Percentiles rank a stretch among this genome's conserved stretches.
These are phyloP conservation scores for Mallotus nudiflorus DNA, from an alignment of 345 rosid genomes.

Conservation along the genomic window DNA sequence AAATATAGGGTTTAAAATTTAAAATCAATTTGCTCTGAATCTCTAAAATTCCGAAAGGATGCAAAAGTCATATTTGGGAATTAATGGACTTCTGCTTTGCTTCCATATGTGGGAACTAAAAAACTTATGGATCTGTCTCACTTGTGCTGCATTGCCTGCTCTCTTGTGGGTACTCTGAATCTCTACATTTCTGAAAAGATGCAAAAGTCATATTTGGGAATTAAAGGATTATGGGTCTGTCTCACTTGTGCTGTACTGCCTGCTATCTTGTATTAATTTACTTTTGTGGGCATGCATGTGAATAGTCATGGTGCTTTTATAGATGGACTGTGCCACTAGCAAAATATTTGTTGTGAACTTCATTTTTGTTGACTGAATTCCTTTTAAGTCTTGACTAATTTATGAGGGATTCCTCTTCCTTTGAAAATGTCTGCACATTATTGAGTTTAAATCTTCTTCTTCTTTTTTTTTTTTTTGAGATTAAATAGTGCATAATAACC, in stretches of 20 bases:
- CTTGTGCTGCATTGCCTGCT: neutral
- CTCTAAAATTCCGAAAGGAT: neutral
- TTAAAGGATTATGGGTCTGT: neutral
- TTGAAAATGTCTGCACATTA: neutral
- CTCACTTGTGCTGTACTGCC: neutral
- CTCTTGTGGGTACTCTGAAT: too few relatives aligned
- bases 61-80: neutral
- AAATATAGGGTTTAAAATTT: neutral
- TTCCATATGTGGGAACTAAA: too few relatives aligned
- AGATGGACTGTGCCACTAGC: neutral
- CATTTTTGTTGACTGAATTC: neutral
- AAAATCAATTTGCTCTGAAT: neutral
- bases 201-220: neutral
- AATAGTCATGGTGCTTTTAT: neutral
- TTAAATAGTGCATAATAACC: neutral
- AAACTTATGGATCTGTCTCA: too few relatives aligned
- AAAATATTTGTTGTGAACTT: neutral
- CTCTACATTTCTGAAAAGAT: neutral
- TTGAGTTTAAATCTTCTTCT: neutral
- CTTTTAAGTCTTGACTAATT: neutral
- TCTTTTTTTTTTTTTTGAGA: neutral
- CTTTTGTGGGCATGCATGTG: neutral
- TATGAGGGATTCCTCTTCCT: neutral
- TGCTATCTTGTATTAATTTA: neutral
- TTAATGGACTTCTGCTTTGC: too few relatives aligned